A percentile compares a stretch with the other conserved stretches of the same genome.
Conservation (phyloP, 1,284 basidiomycete genomes). For the Gomphus bonarii region DNA sequence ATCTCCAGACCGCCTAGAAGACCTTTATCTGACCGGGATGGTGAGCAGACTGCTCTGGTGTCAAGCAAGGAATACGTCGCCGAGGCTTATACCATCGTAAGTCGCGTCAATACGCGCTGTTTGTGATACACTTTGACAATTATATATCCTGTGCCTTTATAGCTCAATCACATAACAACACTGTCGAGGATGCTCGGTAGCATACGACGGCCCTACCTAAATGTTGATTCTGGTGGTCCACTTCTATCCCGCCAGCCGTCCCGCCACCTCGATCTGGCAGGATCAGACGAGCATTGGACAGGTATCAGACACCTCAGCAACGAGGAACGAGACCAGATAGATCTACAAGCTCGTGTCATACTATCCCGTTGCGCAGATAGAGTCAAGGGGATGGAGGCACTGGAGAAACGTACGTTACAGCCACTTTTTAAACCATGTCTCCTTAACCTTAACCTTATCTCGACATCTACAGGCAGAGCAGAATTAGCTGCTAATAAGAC, state of each 20-base stretch:
- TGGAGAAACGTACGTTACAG: conserved; percentile 66
- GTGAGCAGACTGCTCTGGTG: conserved; percentile 27
- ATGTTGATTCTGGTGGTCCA: conserved; percentile 48
- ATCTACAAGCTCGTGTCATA: conserved; percentile 77
- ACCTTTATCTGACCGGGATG: conserved; percentile 19
- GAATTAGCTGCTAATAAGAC: conserved; percentile 51
- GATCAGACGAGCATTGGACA: conserved; percentile 47
- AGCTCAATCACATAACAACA: conserved; percentile 66
- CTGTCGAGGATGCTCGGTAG: conserved; percentile 58
- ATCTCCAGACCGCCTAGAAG: conserved; percentile 26
- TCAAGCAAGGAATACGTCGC: conserved; percentile 52
- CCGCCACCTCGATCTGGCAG: conserved; percentile 45
- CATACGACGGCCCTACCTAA: conserved; percentile 72
- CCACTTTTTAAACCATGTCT: background rate
- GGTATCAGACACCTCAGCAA: conserved; percentile 68
- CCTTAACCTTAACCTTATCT: background rate
- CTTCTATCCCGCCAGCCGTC: conserved; percentile 39
- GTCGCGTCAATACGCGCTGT: conserved; percentile 18
- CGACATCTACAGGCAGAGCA: conserved; percentile 42
- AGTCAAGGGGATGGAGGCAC: conserved; percentile 73
- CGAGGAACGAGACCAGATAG: conserved; percentile 84
- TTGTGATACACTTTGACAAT: conserved; percentile 6
- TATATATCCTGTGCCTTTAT: background rate
- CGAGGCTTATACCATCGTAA: conserved; percentile 67
- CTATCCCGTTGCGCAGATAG: conserved; percentile 74